Evolutionary conservation across 257 asterid species (phyloP), one percentile per base, ranked within the genome.

Genomic region (Solanum sejunctum): DNA sequence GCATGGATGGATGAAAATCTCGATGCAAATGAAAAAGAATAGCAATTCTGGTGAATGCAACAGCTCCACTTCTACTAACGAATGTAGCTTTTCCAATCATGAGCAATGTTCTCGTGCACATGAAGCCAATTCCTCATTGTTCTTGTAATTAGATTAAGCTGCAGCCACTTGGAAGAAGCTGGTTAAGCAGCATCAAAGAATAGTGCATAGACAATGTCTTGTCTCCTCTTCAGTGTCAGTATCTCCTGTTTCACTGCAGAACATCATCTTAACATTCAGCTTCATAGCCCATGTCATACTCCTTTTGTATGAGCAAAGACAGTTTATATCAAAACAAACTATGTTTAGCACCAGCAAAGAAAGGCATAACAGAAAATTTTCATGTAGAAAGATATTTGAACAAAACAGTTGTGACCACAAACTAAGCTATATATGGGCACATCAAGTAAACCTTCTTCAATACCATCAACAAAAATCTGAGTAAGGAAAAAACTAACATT

Each of bases 231-330:
- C 97, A 26, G 87, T 88, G 61, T 91, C 95, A 3, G 87, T 84
- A 60, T 93, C 94, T 84, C 93, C 92, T 56, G 91, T 89, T 85
- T 94, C 97, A 84, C 98, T 94, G 86, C 81, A 84, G 64, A 77
- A 49, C 45, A 75, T 63, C 64, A 81, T 51, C 49, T n/a, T 80
- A 83, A 12, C 51, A 58, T 43, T 55, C 20, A 55, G 67, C 81
- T 21, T 47, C 28, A 51, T 13, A 75, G 3, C 15, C 47, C 0
- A 39, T 61, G 47, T 51, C 26, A 26, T 77, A 77, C 45, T 77
- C 23, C 2, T 51, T 77, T 49, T 23, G 61, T 77, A 23, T 77
- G 26, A 26, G 82, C 41, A 8, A n/a, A 7, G n/a, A 47, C 13
- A 77, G 82, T 7, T 1, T 6, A 13, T 41, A 21, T 21, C 81